Conservation (phyloP, 139 green algal genomes). For the Volvox africanus region DNA sequence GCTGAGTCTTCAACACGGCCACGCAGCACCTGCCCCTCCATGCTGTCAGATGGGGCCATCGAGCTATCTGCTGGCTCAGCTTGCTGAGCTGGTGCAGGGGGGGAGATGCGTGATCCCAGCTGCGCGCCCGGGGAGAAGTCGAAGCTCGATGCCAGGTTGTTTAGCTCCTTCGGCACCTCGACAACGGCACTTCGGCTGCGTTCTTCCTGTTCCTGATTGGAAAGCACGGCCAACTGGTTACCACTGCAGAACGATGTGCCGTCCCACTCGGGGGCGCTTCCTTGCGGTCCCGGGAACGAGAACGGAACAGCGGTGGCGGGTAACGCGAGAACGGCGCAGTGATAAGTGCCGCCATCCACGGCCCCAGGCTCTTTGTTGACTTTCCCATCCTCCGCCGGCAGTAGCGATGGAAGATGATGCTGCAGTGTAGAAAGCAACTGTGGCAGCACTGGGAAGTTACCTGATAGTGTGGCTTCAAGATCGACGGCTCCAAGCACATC, state of each 20-base stretch:
- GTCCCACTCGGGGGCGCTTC: neutral
- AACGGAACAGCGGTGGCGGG: neutral
- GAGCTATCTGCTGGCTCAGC: too few relatives aligned
- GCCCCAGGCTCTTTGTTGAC: too few relatives aligned
- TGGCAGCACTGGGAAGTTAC: neutral
- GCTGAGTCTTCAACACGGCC: too few relatives aligned
- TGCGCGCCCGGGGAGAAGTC: neutral
- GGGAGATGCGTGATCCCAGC: neutral
- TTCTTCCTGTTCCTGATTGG: neutral
- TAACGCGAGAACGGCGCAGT: neutral
- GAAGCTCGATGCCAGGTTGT: neutral
- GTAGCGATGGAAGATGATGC: too few relatives aligned
- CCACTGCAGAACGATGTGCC: neutral
- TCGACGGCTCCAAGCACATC: neutral
- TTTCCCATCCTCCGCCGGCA: too few relatives aligned
- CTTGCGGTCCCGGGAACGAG: neutral
- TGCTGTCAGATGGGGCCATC: too few relatives aligned
- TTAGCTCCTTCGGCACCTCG: neutral
- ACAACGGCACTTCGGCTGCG: neutral
- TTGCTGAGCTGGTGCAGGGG: neutral
- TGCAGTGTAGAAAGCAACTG: too few relatives aligned
- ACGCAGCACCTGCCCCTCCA: too few relatives aligned
- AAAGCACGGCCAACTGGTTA: neutral
- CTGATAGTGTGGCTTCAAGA: constrained; percentile 28
- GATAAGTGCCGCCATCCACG: neutral